Conservation (phyloP, 306 rosid genomes). For the Gleditsia sinensis region DNA sequence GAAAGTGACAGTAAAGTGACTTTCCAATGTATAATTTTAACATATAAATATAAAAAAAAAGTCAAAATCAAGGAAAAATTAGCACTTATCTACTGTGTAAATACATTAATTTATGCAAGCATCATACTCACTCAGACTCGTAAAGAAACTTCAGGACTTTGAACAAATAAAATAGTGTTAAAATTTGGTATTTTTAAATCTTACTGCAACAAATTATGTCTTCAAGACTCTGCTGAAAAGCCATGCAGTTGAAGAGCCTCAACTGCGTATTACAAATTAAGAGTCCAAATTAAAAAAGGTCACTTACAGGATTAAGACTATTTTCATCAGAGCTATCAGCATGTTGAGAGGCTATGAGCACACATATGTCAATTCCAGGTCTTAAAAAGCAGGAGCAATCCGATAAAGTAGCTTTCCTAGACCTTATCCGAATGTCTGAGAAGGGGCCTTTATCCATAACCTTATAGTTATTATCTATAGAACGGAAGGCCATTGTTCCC, state of each 20-base stretch:
- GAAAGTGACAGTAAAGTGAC: too few species aligned
- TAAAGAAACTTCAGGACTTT: not conserved
- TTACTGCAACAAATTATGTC: not conserved
- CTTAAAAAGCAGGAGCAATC: constrained; percentile 65
- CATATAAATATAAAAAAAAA: too few species aligned
- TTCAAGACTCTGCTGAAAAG: not conserved
- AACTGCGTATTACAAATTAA: not conserved
- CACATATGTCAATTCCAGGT: constrained; percentile 64
- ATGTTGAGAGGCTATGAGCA: constrained; percentile 36
- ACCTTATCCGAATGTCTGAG: constrained; percentile 48
- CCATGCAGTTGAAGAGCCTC: not conserved
- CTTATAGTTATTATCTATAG: constrained; percentile 36
- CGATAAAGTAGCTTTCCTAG: constrained; percentile 55
- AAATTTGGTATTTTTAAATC: not conserved
- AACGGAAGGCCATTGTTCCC: constrained; percentile 54
- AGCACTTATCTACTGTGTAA: too few species aligned
- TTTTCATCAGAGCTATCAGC: constrained; percentile 20
- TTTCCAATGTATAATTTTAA: too few species aligned
- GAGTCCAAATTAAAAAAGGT: not conserved
- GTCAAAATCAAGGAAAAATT: too few species aligned
- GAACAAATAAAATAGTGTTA: not conserved
- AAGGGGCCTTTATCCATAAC: constrained; percentile 52
- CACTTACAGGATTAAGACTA: constrained; percentile 49
- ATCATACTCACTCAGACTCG: not conserved
- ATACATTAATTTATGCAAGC: not conserved